Conservation (phyloP, 2,329 filamentous ascomycete species). For the Penicillium sp. region DNA sequence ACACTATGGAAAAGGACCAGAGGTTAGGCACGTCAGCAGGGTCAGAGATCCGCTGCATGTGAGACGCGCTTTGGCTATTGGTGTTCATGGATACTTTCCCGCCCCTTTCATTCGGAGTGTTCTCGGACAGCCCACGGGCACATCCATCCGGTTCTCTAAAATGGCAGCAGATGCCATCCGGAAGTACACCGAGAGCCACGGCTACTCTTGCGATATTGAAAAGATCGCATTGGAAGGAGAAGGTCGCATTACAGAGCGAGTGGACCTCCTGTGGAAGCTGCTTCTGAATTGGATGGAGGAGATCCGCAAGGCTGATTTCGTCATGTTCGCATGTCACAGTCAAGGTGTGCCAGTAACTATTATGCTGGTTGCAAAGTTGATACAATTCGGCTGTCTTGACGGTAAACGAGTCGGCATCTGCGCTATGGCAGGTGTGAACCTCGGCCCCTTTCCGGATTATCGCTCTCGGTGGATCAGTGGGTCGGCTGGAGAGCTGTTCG, state of each 20-base stretch:
- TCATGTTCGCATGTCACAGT: conserved; percentile 89
- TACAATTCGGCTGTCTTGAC: conserved; percentile 81
- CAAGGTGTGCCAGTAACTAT: conserved; percentile 92
- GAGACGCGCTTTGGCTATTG: conserved; percentile 85
- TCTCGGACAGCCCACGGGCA: conserved; percentile 91
- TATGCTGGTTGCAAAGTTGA: conserved; percentile 88
- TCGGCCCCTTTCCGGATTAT: conserved; percentile 90
- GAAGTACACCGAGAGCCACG: conserved; percentile 72
- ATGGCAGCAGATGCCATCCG: conserved; percentile 80
- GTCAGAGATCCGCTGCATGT: conserved; percentile 67
- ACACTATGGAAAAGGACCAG: conserved; percentile 54
- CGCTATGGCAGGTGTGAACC: conserved; percentile 83
- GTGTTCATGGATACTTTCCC: conserved; percentile 91
- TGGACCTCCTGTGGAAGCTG: conserved; percentile 91
- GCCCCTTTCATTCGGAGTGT: conserved; percentile 83
- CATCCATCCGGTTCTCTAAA: conserved; percentile 88
- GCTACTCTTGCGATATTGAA: conserved; percentile 77
- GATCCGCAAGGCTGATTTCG: conserved; percentile 80
- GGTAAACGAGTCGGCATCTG: conserved; percentile 79
- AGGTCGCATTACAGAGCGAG: conserved; percentile 82
- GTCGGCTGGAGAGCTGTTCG: conserved; percentile 89
- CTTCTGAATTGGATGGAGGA: conserved; percentile 93
- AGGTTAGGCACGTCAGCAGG: conserved; percentile 68
- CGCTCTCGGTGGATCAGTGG: conserved; percentile 86
- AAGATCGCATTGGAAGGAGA: conserved; percentile 94